Conservation (phyloP, 371 early-diverging fungal species). For the Mucor indicus region DNA sequence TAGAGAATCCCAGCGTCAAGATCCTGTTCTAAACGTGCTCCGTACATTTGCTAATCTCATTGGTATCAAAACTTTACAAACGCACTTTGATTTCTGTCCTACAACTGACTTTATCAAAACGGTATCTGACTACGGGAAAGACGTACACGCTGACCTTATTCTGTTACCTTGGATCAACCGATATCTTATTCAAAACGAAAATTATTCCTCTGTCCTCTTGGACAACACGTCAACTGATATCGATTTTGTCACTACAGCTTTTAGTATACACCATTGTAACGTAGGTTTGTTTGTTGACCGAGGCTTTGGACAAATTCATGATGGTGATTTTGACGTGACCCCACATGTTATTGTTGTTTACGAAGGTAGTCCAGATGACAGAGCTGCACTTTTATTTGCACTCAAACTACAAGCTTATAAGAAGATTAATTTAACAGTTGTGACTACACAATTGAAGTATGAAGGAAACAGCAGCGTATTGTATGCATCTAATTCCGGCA, state of each 20-base stretch:
- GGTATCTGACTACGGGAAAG: conserved; percentile 9
- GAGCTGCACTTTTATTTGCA: conserved; percentile 25
- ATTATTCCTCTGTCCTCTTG: not conserved
- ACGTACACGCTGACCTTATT: conserved; percentile 26
- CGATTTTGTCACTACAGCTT: conserved; percentile 18
- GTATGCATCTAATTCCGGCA: too few species aligned
- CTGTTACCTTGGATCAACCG: conserved; percentile 24
- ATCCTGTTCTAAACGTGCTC: conserved; percentile 74
- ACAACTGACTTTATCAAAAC: conserved; percentile 19
- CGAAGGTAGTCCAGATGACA: conserved; percentile 11
- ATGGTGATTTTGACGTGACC: conserved; percentile 3
- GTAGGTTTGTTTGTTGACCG: conserved; percentile 73
- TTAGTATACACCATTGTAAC: conserved; percentile 1
- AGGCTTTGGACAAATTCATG: conserved; percentile 52
- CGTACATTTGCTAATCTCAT: conserved; percentile 69
- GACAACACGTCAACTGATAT: conserved; percentile 6
- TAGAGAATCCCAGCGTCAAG: conserved; percentile 59
- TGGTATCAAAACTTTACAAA: conserved; percentile 36
- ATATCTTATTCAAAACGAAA: not conserved
- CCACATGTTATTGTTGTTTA: conserved; percentile 19
- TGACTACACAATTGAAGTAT: too few species aligned
- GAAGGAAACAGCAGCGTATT: too few species aligned
- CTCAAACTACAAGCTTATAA: conserved; percentile 21
- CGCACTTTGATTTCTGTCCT: conserved; percentile 20
- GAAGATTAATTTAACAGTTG: too few species aligned